A percentile compares a stretch with the other conserved stretches of the same genome.
Conservation (phyloP, 2,329 filamentous ascomycete species). For the Alternaria viburni region DNA sequence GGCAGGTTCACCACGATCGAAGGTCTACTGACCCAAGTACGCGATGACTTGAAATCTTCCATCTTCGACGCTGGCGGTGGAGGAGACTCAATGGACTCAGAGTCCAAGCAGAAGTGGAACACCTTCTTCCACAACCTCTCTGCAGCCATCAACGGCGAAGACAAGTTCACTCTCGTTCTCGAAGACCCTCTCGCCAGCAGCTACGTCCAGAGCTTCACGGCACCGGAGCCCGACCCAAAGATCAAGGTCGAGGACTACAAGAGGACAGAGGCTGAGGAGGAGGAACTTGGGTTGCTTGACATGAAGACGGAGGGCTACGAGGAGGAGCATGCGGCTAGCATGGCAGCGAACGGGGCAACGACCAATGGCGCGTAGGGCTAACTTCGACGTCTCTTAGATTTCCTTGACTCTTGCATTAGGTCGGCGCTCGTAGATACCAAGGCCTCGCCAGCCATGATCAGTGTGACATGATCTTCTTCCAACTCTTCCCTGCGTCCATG, state of each 20-base stretch:
- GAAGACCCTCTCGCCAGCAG: constrained; percentile 89
- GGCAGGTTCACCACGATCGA: constrained; percentile 97
- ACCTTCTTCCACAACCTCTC: constrained; percentile 80
- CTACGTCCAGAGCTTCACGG: constrained; percentile 87
- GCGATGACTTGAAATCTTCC: constrained; percentile 83
- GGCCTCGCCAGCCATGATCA: constrained; percentile 42
- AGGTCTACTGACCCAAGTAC: constrained; percentile 88
- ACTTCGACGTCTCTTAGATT: constrained; percentile 17
- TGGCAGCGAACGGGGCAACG: constrained; percentile 24
- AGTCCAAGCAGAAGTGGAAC: constrained; percentile 76
- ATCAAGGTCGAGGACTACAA: constrained; percentile 83
- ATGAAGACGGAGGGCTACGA: constrained; percentile 94
- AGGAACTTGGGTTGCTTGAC: constrained; percentile 86
- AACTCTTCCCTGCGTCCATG: background rate
- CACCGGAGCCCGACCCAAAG: constrained; percentile 81
- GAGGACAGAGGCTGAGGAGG: constrained; percentile 88
- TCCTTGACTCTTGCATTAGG: constrained; percentile 32
- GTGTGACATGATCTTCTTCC: constrained; percentile 11
- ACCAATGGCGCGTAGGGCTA: constrained; percentile 21
- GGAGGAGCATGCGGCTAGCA: constrained; percentile 47
- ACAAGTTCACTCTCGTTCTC: constrained; percentile 81
- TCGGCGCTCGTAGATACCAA: constrained; percentile 42
- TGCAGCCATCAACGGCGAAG: constrained; percentile 78
- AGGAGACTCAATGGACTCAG: constrained; percentile 77
- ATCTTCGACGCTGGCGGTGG: constrained; percentile 80